Evolutionary conservation across 768 basidiomycete species (phyloP).

Genomic region (Tricholoma matsutake): DNA sequence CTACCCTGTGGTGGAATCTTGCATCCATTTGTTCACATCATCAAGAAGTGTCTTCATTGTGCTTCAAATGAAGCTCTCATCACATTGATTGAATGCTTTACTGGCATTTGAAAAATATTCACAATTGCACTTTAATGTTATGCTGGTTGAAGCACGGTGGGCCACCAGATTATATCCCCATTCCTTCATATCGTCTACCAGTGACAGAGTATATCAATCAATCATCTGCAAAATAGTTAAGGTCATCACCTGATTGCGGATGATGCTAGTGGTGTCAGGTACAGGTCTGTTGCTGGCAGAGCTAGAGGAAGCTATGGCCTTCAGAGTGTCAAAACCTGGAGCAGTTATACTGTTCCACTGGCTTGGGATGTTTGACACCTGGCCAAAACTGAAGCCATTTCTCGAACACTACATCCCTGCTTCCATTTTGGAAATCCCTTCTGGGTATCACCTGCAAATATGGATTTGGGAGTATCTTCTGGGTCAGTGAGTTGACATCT

Average conservation of each 20-base stretch:
- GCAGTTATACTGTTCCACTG: not conserved
- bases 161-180: not conserved
- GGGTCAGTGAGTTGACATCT: not conserved
- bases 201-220: not conserved
- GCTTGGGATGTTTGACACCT: not conserved
- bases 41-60: not conserved
- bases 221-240: not conserved
- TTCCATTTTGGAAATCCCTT: not conserved
- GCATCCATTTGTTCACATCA: not conserved
- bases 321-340: not conserved
- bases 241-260: not conserved
- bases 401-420: not conserved
- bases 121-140: not conserved
- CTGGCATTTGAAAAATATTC: not conserved
- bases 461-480: not conserved
- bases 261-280: not conserved
- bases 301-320: not conserved
- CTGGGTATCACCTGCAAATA: not conserved
- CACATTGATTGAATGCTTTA: not conserved
- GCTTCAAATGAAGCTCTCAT: not conserved
- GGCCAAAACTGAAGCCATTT: not conserved
- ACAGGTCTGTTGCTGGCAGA: not conserved
- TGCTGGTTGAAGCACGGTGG: not conserved
- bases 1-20: not conserved
- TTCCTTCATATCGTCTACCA: not conserved